Conservation (phyloP, 2,329 filamentous ascomycete species). For the Colletotrichum spaethianum region DNA sequence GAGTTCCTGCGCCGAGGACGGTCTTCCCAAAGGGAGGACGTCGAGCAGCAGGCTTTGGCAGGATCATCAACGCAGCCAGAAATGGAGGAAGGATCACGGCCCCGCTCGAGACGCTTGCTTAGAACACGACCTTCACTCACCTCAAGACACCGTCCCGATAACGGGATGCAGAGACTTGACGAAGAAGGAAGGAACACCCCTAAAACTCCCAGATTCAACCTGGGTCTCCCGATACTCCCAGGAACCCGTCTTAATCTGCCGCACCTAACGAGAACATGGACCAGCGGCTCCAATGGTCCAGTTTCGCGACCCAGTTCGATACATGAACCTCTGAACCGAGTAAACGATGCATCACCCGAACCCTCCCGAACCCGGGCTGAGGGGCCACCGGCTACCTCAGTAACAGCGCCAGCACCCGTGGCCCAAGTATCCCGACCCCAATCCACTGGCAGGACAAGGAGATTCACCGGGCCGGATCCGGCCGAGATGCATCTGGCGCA, state of each 20-base stretch:
- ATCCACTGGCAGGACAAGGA: conserved; percentile 20
- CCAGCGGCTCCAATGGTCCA: conserved; percentile 51
- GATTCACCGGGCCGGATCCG: conserved; percentile 60
- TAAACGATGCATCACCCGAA: conserved; percentile 26
- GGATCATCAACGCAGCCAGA: conserved; percentile 33
- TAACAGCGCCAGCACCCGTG: conserved; percentile 28
- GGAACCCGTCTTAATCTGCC: conserved; percentile 59
- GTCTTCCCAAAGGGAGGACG: conserved; percentile 8
- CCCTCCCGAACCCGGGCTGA: conserved; percentile 30
- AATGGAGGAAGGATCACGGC: conserved; percentile 31
- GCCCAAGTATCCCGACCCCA: conserved; percentile 22
- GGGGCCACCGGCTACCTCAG: background rate
- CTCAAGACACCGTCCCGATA: conserved; percentile 14
- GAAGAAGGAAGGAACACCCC: conserved; percentile 56
- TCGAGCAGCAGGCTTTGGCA: conserved; percentile 35
- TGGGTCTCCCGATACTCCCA: conserved; percentile 56
- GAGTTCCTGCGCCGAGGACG: conserved; percentile 36
- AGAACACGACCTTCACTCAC: conserved; percentile 21
- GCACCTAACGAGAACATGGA: conserved; percentile 56
- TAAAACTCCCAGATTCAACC: conserved; percentile 61
- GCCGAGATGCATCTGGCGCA: conserved; percentile 64
- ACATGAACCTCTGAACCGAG: conserved; percentile 44
- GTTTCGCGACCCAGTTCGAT: conserved; percentile 20
- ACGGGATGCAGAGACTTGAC: conserved; percentile 31
- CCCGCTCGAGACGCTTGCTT: conserved; percentile 24